These are phyloP conservation scores for Stagonosporopsis chrysanthemi DNA, from an alignment of 2,329 filamentous ascomycete species.

Conservation along the genomic window DNA sequence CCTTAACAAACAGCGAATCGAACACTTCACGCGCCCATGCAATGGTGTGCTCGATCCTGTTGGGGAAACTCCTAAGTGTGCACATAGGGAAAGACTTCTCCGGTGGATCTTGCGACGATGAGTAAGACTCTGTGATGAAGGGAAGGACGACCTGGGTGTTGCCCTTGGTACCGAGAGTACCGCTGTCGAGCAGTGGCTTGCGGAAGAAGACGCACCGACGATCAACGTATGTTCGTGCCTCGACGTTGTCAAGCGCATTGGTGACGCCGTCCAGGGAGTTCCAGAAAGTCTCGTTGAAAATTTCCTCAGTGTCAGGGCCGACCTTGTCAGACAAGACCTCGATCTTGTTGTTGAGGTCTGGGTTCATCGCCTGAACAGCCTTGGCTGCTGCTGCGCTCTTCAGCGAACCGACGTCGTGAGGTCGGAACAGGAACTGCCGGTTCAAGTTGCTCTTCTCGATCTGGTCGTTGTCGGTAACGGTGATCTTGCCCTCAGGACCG, in stretches of 20 bases:
- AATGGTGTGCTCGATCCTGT: constrained; percentile 98
- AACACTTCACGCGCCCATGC: constrained; percentile 98
- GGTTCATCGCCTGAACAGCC: constrained; percentile 95
- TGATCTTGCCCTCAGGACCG: constrained; percentile 87
- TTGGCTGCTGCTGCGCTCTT: constrained; percentile 94
- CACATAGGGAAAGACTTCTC: constrained; percentile 99
- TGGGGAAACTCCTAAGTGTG: constrained; percentile 95
- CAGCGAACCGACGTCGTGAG: constrained; percentile 91
- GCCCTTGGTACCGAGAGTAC: constrained; percentile 97
- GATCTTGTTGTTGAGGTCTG: constrained; percentile 87
- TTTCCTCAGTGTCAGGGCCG: constrained; percentile 86
- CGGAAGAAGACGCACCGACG: constrained; percentile 97
- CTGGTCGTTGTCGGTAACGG: constrained; percentile 95
- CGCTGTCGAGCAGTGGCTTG: constrained; percentile 94
- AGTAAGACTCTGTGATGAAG: constrained; percentile 93
- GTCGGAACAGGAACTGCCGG: constrained; percentile 92
- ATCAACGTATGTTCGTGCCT: constrained; percentile 95
- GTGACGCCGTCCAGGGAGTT: constrained; percentile 85
- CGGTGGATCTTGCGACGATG: constrained; percentile 93
- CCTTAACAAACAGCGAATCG: constrained; percentile 91
- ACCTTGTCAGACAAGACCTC: constrained; percentile 87
- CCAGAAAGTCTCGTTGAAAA: constrained; percentile 97
- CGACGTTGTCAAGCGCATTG: constrained; percentile 96
- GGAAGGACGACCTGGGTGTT: constrained; percentile 97
- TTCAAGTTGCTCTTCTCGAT: constrained; percentile 99